These are phyloP conservation scores for Jamesozyma jinghongensis DNA, from an alignment of 805 yeast genomes.

Conservation along the genomic window DNA sequence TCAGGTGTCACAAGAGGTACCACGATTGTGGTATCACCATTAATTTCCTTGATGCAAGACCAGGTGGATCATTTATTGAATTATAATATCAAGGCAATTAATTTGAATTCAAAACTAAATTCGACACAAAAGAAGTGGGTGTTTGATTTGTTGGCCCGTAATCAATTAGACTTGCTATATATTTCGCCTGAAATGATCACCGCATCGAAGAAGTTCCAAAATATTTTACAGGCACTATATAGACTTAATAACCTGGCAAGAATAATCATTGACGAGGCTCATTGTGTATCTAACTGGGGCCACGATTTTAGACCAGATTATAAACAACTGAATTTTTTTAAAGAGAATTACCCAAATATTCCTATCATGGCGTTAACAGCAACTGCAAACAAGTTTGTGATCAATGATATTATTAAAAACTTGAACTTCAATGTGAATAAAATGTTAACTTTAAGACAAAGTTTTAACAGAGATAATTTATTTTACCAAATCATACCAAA, in stretches of 20 bases:
- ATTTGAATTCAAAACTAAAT: constrained; percentile 73
- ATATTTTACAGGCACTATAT: constrained; percentile 50
- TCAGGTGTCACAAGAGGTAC: constrained; percentile 74
- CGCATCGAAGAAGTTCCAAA: constrained; percentile 59
- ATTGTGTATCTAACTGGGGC: constrained; percentile 98
- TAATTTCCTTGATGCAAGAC: constrained; percentile 95
- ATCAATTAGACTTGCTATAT: constrained; percentile 67
- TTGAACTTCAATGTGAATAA: constrained; percentile 41
- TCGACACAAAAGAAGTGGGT: constrained; percentile 54
- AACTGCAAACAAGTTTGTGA: constrained; percentile 86
- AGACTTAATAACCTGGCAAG: constrained; percentile 57
- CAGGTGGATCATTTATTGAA: constrained; percentile 75
- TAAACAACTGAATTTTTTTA: constrained; percentile 67
- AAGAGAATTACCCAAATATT: constrained; percentile 60
- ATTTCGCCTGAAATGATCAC: constrained; percentile 92
- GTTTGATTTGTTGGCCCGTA: constrained; percentile 52
- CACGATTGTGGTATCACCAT: constrained; percentile 86
- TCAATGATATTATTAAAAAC: constrained; percentile 77
- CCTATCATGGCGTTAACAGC: constrained; percentile 97
- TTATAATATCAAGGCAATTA: constrained; percentile 68
- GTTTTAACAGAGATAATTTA: constrained; percentile 84
- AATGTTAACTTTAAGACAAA: constrained; percentile 69
- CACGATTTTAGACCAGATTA: constrained; percentile 97
- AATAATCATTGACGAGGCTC: constrained; percentile 93
- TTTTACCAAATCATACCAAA: constrained; percentile 71